Conservation (phyloP, 2,329 filamentous ascomycete species). For the Phaeomoniella chlamydospora region DNA sequence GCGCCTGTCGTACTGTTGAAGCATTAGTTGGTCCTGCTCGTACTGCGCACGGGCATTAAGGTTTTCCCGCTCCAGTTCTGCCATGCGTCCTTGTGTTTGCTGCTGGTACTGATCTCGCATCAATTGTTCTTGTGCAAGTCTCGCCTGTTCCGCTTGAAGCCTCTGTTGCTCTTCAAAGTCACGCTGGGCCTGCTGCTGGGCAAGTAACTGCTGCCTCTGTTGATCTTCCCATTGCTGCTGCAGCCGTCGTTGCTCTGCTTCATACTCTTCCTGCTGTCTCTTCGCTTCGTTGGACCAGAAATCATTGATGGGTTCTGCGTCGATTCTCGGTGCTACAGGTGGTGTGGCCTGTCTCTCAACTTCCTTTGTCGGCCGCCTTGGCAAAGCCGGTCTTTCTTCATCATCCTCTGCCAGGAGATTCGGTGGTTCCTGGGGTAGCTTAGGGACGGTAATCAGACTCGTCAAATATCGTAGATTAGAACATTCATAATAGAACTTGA, state of each 20-base stretch:
- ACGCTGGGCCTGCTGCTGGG: constrained; percentile 69
- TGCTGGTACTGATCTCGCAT: constrained; percentile 78
- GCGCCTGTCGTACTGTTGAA: constrained; percentile 89
- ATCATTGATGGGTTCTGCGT: constrained; percentile 89
- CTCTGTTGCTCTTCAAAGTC: constrained; percentile 97
- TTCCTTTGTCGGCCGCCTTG: constrained; percentile 57
- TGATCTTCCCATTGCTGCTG: constrained; percentile 77
- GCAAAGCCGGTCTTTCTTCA: constrained; percentile 68
- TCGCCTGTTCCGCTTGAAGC: constrained; percentile 73
- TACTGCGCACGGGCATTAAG: constrained; percentile 88
- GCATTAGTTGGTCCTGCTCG: constrained; percentile 90
- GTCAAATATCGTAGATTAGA: constrained; percentile 95
- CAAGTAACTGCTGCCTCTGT: constrained; percentile 66
- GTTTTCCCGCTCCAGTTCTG: constrained; percentile 90
- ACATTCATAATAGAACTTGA: constrained; percentile 98
- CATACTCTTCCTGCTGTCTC: constrained; percentile 85
- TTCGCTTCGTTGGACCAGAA: constrained; percentile 95
- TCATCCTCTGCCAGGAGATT: constrained; percentile 69
- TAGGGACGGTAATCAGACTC: constrained; percentile 89
- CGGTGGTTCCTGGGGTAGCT: constrained; percentile 85
- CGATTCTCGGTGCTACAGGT: constrained; percentile 49
- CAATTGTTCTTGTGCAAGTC: constrained; percentile 78
- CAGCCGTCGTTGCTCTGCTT: constrained; percentile 79
- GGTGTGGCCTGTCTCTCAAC: constrained; percentile 57
- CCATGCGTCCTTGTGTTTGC: constrained; percentile 90